These are phyloP conservation scores for Limonomyces culmigenus DNA, from an alignment of 1,284 basidiomycete species.

Conservation along the genomic window DNA sequence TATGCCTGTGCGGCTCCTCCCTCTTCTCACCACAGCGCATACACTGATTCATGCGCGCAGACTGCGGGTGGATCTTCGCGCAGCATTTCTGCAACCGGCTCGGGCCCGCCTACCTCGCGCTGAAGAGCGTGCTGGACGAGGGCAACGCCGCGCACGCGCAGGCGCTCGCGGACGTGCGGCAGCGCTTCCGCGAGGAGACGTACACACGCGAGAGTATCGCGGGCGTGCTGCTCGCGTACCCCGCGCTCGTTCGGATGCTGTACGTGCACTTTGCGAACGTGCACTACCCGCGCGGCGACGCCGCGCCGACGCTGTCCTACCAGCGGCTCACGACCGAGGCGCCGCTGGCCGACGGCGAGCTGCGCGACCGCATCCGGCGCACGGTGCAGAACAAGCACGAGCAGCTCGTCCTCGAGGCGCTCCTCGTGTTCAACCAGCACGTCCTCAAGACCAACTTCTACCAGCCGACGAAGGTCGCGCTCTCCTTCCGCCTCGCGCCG, in stretches of 20 bases:
- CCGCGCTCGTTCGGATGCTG: constrained; percentile 76
- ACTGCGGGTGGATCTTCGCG: constrained; percentile 88
- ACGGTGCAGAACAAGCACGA: constrained; percentile 83
- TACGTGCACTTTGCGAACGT: constrained; percentile 98
- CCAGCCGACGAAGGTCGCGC: constrained; percentile 92
- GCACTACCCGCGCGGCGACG: constrained; percentile 69
- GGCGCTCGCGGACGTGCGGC: constrained; percentile 91
- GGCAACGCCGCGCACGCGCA: constrained; percentile 83
- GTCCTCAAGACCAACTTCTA: constrained; percentile 98
- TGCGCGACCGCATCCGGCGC: constrained; percentile 78
- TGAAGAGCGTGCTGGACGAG: constrained; percentile 83
- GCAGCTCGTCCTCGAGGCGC: constrained; percentile 84
- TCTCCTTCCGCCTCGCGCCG: constrained; percentile 92
- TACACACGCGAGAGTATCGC: constrained; percentile 96
- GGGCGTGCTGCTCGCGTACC: constrained; percentile 71
- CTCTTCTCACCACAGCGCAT: constrained; percentile 6
- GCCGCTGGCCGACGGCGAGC: constrained; percentile 74
- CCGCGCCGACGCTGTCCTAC: constrained; percentile 88
- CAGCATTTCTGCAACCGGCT: constrained; percentile 96
- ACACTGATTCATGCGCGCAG: constrained; percentile 19
- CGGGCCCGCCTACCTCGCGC: constrained; percentile 75
- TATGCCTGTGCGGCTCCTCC: constrained; percentile 65
- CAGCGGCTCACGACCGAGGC: constrained; percentile 85
- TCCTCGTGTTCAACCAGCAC: constrained; percentile 96
- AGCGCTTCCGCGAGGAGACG: constrained; percentile 94